Percentiles rank a stretch among this genome's conserved stretches.
Conservation (phyloP, 345 rosid species). For the Eucalyptus marginata region DNA sequence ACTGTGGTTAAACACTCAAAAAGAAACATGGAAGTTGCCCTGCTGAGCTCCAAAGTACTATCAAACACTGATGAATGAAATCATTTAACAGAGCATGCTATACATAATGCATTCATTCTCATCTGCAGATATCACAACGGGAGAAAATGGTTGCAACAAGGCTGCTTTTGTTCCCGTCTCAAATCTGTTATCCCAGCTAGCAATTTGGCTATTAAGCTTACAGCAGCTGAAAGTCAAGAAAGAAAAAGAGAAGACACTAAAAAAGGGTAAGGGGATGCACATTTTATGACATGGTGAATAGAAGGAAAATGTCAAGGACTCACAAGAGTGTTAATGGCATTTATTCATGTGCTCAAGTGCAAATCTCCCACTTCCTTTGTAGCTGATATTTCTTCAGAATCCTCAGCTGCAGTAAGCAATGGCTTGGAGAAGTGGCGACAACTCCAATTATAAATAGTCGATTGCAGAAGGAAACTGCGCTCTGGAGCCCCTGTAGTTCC, state of each 20-base stretch:
- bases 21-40: neutral
- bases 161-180: constrained; percentile 72
- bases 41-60: neutral
- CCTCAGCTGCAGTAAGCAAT: constrained; percentile 70
- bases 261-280: neutral
- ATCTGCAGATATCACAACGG: constrained; percentile 88
- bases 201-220: constrained; percentile 67
- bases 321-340: constrained; percentile 55
- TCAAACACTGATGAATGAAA: neutral
- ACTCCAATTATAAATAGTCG: constrained; percentile 92
- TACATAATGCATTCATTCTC: constrained; percentile 83
- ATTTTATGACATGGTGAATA: neutral
- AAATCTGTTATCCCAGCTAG: constrained; percentile 82
- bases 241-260: neutral
- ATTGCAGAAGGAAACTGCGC: constrained; percentile 79
- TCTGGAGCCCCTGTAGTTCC: constrained; percentile 43
- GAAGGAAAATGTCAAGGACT: neutral
- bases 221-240: constrained; percentile 36
- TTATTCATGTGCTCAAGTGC: constrained; percentile 73
- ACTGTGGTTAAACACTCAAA: neutral
- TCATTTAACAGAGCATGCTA: neutral
- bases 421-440: constrained; percentile 97
- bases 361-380: constrained; percentile 86
- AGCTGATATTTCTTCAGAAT: constrained; percentile 55
- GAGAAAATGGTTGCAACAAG: constrained; percentile 80